These are phyloP conservation scores for Nicotiana knightiana DNA, from an alignment of 257 asterid species.

Conservation along the genomic window DNA sequence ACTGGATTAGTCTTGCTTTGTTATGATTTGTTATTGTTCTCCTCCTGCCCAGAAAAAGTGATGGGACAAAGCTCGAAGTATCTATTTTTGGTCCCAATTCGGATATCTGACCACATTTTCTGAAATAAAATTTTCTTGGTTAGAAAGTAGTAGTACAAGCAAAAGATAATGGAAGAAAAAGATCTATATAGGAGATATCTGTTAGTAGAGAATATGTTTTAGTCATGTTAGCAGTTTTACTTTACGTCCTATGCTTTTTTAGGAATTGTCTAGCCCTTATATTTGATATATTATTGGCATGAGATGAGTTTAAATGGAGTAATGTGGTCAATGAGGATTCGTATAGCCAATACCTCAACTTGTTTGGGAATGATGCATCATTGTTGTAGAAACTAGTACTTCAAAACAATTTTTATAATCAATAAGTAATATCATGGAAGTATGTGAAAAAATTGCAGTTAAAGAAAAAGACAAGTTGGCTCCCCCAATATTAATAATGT, in stretches of 20 bases:
- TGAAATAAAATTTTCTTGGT: neutral
- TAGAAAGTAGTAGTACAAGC: neutral
- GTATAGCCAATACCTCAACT: too few species aligned
- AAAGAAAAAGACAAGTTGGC: neutral
- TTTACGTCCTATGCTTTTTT: too few species aligned
- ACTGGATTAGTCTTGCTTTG: neutral
- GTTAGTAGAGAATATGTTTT: too few species aligned
- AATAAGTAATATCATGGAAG: neutral
- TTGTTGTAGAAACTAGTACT: neutral
- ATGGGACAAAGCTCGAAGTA: neutral
- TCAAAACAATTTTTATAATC: neutral
- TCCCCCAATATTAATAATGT: neutral
- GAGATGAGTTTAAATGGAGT: too few species aligned
- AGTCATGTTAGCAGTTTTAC: too few species aligned
- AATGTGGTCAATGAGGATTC: too few species aligned
- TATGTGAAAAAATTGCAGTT: neutral
- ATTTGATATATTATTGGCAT: too few species aligned
- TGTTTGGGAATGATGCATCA: too few species aligned
- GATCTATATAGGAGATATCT: too few species aligned
- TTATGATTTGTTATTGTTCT: neutral
- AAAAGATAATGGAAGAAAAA: too few species aligned
- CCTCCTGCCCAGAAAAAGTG: neutral
- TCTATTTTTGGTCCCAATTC: neutral
- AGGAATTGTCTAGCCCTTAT: too few species aligned
- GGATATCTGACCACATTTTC: neutral